These are phyloP conservation scores for Chlamydomonas sp. DNA, from an alignment of 139 green algal genomes.

Conservation along the genomic window DNA sequence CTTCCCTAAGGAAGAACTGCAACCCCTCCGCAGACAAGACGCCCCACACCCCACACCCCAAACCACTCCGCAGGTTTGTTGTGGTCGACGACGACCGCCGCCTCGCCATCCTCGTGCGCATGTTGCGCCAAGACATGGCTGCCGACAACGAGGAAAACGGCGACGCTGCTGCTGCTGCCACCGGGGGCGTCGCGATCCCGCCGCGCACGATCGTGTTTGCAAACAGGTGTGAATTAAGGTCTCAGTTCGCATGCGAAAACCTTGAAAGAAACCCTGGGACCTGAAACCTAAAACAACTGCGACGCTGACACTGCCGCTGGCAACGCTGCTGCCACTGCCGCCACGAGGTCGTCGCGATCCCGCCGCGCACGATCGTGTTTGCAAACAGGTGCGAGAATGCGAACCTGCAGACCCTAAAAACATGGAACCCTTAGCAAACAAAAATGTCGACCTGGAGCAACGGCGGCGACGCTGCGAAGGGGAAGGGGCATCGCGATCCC, in stretches of 20 bases:
- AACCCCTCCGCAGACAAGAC: too few species aligned
- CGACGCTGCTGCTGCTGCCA: too few species aligned
- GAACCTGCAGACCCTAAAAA: too few species aligned
- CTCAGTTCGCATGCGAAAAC: neutral
- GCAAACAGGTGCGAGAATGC: too few species aligned
- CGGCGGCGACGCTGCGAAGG: too few species aligned
- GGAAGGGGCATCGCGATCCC: too few species aligned
- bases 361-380: too few species aligned
- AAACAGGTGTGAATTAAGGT: conserved; percentile 8
- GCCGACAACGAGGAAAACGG: too few species aligned
- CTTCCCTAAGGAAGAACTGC: too few species aligned
- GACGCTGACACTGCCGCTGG: neutral
- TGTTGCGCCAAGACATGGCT: conserved; percentile 52
- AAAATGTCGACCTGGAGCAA: too few species aligned
- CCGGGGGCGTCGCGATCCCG: conserved; percentile 36
- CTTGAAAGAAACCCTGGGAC: neutral
- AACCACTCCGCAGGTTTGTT: conserved; percentile 37
- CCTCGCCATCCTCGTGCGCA: conserved; percentile 47
- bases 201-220: conserved; percentile 54
- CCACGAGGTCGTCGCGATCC: neutral
- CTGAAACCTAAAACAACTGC: neutral
- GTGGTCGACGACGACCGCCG: conserved; percentile 29
- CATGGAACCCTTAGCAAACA: too few species aligned
- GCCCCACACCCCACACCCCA: too few species aligned
- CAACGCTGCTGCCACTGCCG: neutral